phyloP scores from a whole-genome alignment of 345 rosid species.

The Eucalyptus pauciflora region DNA sequence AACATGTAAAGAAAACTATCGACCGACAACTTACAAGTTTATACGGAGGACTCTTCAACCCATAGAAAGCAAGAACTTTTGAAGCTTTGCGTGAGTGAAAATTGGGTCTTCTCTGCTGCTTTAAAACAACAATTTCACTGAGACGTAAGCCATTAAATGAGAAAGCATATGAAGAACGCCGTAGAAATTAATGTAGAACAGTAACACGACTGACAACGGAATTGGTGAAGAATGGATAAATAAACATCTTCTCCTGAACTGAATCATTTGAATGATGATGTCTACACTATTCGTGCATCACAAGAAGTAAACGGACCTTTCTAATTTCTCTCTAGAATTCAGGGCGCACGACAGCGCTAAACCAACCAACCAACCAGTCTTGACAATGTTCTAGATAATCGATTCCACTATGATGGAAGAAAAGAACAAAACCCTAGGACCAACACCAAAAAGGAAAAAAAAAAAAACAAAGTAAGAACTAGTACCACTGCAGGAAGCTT shows the following conservation, averaged over 20 bases:
- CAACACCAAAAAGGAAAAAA: not conserved
- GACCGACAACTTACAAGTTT: constrained; percentile 43
- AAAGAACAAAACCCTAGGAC: not conserved
- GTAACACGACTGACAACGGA: not conserved
- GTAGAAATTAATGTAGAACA: not conserved
- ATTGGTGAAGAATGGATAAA: not conserved
- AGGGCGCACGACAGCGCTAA: not conserved
- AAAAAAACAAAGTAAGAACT: not conserved
- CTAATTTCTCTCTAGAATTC: not conserved
- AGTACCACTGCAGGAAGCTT: not conserved
- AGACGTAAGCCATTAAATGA: not conserved
- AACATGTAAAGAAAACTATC: not conserved
- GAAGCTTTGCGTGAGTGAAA: constrained; percentile 21
- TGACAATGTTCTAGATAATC: not conserved
- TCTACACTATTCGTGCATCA: not conserved
- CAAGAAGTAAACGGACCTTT: not conserved
- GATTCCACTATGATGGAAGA: not conserved
- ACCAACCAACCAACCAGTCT: not conserved
- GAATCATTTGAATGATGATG: not conserved
- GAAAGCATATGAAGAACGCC: not conserved
- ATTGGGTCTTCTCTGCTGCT: constrained; percentile 20
- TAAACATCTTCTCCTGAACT: not conserved
- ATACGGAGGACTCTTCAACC: constrained; percentile 83
- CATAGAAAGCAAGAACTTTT: constrained; percentile 52
- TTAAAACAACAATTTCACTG: not conserved